Base-by-base conservation (phyloP, 345 rosid genomes). In the Salix arbutifolia region DNA sequence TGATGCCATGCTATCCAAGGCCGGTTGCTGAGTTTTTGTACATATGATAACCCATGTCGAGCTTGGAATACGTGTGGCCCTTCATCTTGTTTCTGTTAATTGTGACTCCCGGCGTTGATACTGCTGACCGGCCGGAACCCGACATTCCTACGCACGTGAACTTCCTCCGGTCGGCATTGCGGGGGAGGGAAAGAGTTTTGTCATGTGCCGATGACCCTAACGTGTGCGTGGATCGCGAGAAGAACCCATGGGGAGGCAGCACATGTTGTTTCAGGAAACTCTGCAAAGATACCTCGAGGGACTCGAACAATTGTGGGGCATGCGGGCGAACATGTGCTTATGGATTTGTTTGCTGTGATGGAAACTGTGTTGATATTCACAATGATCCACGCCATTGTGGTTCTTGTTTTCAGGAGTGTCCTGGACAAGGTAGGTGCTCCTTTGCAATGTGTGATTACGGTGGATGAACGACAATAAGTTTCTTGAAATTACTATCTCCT, bases 181-280 rank as follows among this genome's bases (percentile, higher is more conserved):
- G 74, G 13, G 84, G 84, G 26, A 76, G 82, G 53, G 65, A 65
- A 19, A 82, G 83, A 64, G 70, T 53, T 19, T 3, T 78, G 33
- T 80, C 87, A 2, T 86, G 87, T 71, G 83, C 68, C 8, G 14
- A 33, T 23, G 82, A 84, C 65, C 74, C 82, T 13, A 5, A 31
- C 1, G 70, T 70, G 72, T 84, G 85, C 7, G 60, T 66, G 77
- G 86, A 81, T 69, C 76, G 78, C 1, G 81, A 74, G 80, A 83
- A 79, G 71, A 81, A 83, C 64, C 86, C 85, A 1, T 82, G 85
- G 89, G 84, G 83, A 19, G 81, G 89, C 3, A 50, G 21, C 69
- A 82, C 83, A 1, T 82, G 87, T 37, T 84, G 86, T 65, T 79
- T 80, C 53, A 72, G 26, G 23, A 65, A 42, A 56, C 72, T 72